Evolutionary conservation across 164 flowering plant species (phyloP).

Genomic region (Dillenia suffruticosa): DNA sequence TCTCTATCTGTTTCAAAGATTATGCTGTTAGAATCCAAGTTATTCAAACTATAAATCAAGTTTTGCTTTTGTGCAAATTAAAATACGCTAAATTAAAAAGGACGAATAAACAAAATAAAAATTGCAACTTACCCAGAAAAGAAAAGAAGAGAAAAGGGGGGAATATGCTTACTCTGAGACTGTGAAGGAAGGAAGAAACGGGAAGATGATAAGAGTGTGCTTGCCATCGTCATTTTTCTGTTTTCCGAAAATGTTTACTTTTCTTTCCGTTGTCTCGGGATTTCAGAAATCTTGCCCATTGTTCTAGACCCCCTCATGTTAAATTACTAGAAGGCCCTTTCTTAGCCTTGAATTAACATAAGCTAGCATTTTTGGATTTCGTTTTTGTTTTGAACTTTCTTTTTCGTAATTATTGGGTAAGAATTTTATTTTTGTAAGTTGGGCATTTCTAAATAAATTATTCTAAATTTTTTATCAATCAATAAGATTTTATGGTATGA

Average conservation of each 20-base stretch:
- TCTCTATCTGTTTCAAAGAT: slow-evolving; percentile 34
- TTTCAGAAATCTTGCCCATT: too few relatives aligned
- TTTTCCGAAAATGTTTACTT: background rate
- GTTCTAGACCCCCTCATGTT: too few relatives aligned
- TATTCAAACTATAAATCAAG: background rate
- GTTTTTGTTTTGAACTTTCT: too few relatives aligned
- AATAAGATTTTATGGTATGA: too few relatives aligned
- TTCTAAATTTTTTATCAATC: too few relatives aligned
- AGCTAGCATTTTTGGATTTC: too few relatives aligned
- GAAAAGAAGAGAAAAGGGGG: background rate
- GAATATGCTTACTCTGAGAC: slow-evolving; percentile 31
- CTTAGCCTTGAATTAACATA: too few relatives aligned
- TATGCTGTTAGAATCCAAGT: slow-evolving; percentile 1
- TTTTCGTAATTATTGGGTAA: too few relatives aligned
- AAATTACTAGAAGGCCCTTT: too few relatives aligned
- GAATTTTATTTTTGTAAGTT: too few relatives aligned
- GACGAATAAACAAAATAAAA: background rate
- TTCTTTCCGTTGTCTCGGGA: background rate
- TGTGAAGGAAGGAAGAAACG: slow-evolving; percentile 12
- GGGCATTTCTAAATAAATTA: too few relatives aligned
- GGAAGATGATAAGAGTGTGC: slow-evolving; percentile 26
- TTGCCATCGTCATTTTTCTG: slow-evolving; percentile 23
- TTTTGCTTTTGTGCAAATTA: background rate
- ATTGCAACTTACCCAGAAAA: background rate
- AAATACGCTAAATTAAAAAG: background rate